Percentiles rank a stretch among this genome's conserved stretches.
Conservation (phyloP, 257 asterid genomes). For the Solanum paucissectum region DNA sequence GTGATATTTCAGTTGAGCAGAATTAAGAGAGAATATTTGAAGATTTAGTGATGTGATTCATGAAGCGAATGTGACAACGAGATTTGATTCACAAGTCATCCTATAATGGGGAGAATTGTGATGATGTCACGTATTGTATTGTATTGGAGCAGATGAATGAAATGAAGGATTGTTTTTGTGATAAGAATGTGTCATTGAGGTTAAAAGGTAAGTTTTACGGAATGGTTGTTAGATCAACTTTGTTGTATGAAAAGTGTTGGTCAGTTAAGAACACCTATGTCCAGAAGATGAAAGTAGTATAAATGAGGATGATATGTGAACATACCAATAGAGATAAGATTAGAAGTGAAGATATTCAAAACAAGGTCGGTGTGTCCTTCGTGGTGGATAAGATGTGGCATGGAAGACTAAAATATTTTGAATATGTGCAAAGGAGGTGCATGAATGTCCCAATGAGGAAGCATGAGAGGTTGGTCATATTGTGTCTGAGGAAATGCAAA, state of each 20-base stretch:
- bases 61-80: not conserved
- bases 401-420: not conserved
- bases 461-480: not conserved
- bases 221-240: not conserved
- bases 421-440: not conserved
- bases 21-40: too few species aligned
- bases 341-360: accelerated
- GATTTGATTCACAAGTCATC: too few species aligned
- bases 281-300: not conserved
- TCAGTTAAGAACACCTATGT: not conserved
- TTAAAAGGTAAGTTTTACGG: too few species aligned
- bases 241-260: not conserved
- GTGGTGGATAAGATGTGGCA: not conserved
- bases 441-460: not conserved
- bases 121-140: not conserved
- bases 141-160: not conserved
- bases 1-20: not conserved
- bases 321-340: too few species aligned
- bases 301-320: not conserved
- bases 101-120: not conserved
- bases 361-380: not conserved
- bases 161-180: not conserved
- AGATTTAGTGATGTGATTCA: not conserved
- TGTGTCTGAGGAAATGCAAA: not conserved
- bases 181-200: not conserved